Percentiles rank a stretch among this genome's conserved stretches.
Evolutionary conservation across 2,329 filamentous ascomycete genomes (phyloP).

Genomic region (Pyricularia pennisetigena): DNA sequence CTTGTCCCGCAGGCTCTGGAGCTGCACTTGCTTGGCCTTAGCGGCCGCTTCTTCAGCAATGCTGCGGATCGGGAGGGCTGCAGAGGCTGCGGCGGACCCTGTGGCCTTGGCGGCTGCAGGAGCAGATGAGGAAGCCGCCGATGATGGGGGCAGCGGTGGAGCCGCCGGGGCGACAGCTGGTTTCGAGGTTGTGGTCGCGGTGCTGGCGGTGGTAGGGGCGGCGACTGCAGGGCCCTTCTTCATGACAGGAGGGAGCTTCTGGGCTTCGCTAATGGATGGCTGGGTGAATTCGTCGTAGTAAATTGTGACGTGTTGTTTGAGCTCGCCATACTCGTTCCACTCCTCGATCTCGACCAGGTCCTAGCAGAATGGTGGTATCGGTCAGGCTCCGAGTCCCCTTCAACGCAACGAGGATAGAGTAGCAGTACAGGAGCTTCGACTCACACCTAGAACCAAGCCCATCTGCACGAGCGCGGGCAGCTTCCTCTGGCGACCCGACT

Average conservation of each 20-base stretch:
- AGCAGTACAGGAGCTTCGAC: slow-evolving; percentile 23
- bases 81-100: slow-evolving; percentile 11
- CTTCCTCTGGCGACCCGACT: slow-evolving; percentile 55
- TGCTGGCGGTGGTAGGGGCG: slow-evolving; percentile 9
- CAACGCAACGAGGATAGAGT: neutral
- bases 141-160: neutral
- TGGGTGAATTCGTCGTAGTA: slow-evolving; percentile 54
- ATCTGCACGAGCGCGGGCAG: slow-evolving; percentile 83
- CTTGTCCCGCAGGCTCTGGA: slow-evolving; percentile 44
- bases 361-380: slow-evolving; percentile 31
- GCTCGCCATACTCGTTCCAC: slow-evolving; percentile 97
- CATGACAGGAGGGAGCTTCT: slow-evolving; percentile 27
- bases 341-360: slow-evolving; percentile 93
- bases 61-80: slow-evolving; percentile 36
- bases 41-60: slow-evolving; percentile 56
- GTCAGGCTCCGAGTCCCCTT: slow-evolving; percentile 4
- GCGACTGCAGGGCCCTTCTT: slow-evolving; percentile 23
- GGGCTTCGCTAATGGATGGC: slow-evolving; percentile 42
- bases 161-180: slow-evolving; percentile 1
- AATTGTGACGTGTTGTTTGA: slow-evolving; percentile 73
- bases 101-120: slow-evolving; percentile 14
- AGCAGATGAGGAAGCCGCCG: neutral
- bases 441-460: slow-evolving; percentile 74
- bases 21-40: slow-evolving; percentile 50
- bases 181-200: slow-evolving; percentile 6